Evolutionary conservation across 306 rosid genomes (phyloP), one percentile per base, ranked within the genome.

Genomic region (Malus asiatica): DNA sequence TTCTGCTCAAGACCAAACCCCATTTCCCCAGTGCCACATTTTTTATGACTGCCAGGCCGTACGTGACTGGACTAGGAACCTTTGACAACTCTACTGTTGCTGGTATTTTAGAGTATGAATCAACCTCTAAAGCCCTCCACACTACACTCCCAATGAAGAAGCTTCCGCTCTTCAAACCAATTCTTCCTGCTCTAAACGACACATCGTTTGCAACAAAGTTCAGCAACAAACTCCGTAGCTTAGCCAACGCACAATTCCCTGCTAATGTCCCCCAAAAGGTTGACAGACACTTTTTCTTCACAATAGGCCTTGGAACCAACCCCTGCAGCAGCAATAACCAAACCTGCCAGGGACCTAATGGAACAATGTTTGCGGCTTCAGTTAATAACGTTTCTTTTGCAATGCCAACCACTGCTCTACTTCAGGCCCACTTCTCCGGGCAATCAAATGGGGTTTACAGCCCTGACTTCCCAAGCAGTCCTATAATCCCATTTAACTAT

Each of bases 31-130:
- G 86, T 13, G 90, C 92, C 40, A 80, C 85, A 35, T 91, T 89
- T 78, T 74, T 87, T 60, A 89, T 91, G 94, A 77, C 78, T 6
- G 91, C 91, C 13, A 77, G 91, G 48, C 91, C 93, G 6, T 88
- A 82, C 60, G 89, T 22, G 1, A 83, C 93, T 3, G 89, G 89
- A 57, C 81, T 20, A 4, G 96, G 87, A 44, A 89, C 97, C 14
- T 88, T 91, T 32, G 97, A 91, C 81, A 91, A 88, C 77, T 86
- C 97, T 53, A 91, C 87, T 8, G 87, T 91, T 53, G 90, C 89
- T 11, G 94, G 83, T 2, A 79, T 87, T 20, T 25, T 91, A 4
- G 87, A 91, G 75, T 91, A 89, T 20, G 77, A 84, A 83, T 29
- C n/a, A 8, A 83, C 80, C 16, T 55, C 74, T 23, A 60, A 57